A percentile compares a stretch with the other conserved stretches of the same genome.
Evolutionary conservation across 305 asterid species (phyloP).

Genomic region (Fraxinus sp.): DNA sequence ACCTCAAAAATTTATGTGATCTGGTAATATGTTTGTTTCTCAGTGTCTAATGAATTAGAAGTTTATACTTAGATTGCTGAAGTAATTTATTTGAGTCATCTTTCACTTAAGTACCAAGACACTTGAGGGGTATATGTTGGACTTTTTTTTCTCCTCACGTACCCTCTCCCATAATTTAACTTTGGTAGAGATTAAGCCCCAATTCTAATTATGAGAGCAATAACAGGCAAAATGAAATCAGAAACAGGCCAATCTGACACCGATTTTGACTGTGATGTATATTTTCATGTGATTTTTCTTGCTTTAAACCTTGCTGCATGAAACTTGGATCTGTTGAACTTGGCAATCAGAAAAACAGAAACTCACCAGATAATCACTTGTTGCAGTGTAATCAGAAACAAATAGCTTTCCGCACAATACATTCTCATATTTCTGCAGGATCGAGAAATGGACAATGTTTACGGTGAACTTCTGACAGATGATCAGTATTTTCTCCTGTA

Average conservation of each 20-base stretch:
- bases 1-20: neutral
- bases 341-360: neutral
- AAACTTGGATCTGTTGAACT: neutral
- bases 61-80: neutral
- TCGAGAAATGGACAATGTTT: conserved; percentile 29
- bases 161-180: neutral
- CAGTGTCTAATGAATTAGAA: neutral
- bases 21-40: neutral
- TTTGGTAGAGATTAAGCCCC: neutral
- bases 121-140: neutral
- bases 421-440: conserved; percentile 20
- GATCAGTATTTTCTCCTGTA: conserved; percentile 64
- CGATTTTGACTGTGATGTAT: neutral
- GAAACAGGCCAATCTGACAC: neutral
- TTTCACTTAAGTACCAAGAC: neutral
- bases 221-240: neutral
- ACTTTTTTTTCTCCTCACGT: neutral
- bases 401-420: neutral
- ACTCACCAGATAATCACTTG: neutral
- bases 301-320: neutral
- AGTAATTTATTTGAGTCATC: neutral
- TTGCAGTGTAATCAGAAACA: neutral
- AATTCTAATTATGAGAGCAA: neutral
- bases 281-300: neutral
- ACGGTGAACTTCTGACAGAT: conserved; percentile 30